These are phyloP conservation scores for Rhipidocladum racemiflorum DNA, from an alignment of 176 grass and related monocot genomes.

Conservation along the genomic window DNA sequence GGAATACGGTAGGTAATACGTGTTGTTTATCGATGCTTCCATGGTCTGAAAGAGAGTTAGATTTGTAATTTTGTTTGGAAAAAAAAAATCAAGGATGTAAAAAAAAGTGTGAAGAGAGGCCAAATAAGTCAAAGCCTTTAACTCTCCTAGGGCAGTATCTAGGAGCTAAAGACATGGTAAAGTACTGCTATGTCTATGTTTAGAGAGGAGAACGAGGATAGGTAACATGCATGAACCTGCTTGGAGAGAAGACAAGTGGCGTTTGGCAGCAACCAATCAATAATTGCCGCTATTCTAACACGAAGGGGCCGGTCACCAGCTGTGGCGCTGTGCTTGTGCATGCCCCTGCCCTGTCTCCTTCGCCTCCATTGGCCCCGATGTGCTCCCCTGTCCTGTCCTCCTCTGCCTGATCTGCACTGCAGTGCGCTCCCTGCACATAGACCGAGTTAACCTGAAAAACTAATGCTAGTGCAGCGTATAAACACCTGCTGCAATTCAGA, in stretches of 20 bases:
- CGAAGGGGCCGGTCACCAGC: background rate
- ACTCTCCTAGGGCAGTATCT: too few relatives aligned
- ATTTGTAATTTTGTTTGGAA: too few relatives aligned
- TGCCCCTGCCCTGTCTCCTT: background rate
- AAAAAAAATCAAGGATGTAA: too few relatives aligned
- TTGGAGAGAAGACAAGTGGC: constrained; percentile 19
- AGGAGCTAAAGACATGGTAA: too few relatives aligned
- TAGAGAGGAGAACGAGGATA: background rate
- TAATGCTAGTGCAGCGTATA: background rate
- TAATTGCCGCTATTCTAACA: constrained; percentile 37
- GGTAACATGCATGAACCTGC: background rate
- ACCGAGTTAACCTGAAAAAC: background rate
- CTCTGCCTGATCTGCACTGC: constrained; percentile 10
- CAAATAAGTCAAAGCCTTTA: too few relatives aligned
- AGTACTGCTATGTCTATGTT: background rate
- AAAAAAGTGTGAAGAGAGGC: too few relatives aligned
- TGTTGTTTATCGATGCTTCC: too few relatives aligned
- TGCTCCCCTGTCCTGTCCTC: background rate
- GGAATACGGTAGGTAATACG: too few relatives aligned
- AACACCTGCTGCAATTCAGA: background rate
- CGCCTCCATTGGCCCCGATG: background rate
- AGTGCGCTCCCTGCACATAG: background rate
- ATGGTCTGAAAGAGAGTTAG: too few relatives aligned
- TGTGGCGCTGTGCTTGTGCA: background rate
- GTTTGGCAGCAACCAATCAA: constrained; percentile 35